Evolutionary conservation across 2,329 filamentous ascomycete genomes (phyloP).

Genomic region (Aureobasidium uvarum): DNA sequence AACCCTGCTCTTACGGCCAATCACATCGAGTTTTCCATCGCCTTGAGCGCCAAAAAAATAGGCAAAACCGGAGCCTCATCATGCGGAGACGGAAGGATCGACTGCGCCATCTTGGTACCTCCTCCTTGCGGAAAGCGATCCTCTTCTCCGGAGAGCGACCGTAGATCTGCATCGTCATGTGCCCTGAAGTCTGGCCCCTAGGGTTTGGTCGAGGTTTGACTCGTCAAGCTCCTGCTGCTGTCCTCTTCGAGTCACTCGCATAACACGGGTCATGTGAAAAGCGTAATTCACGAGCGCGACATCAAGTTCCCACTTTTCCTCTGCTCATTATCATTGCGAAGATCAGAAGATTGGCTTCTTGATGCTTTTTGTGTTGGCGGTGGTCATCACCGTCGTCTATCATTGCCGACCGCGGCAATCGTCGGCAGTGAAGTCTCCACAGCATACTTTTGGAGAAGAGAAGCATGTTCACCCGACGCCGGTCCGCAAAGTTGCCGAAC

Average conservation of each 20-base stretch:
- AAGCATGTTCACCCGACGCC: not conserved
- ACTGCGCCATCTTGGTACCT: not conserved
- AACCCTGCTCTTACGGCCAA: not conserved
- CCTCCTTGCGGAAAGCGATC: not conserved
- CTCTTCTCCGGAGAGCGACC: not conserved
- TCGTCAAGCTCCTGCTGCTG: conserved; percentile 3
- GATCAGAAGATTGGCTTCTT: not conserved
- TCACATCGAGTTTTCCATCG: not conserved
- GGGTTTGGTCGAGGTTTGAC: not conserved
- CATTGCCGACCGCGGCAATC: not conserved
- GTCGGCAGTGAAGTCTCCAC: not conserved
- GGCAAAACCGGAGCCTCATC: not conserved
- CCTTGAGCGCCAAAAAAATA: not conserved
- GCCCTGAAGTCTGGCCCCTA: not conserved
- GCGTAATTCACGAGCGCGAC: not conserved
- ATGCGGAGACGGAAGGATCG: conserved; percentile 8
- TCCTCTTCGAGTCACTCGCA: not conserved
- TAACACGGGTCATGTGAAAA: not conserved
- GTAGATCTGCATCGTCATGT: not conserved
- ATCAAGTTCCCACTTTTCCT: not conserved
- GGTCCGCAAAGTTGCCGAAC: not conserved
- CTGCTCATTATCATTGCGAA: not conserved
- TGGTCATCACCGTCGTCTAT: not conserved
- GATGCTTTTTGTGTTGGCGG: not conserved
- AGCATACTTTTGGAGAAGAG: not conserved